phyloP scores from a whole-genome alignment of 2,329 filamentous ascomycete genomes.

The Massarina eburnea region DNA sequence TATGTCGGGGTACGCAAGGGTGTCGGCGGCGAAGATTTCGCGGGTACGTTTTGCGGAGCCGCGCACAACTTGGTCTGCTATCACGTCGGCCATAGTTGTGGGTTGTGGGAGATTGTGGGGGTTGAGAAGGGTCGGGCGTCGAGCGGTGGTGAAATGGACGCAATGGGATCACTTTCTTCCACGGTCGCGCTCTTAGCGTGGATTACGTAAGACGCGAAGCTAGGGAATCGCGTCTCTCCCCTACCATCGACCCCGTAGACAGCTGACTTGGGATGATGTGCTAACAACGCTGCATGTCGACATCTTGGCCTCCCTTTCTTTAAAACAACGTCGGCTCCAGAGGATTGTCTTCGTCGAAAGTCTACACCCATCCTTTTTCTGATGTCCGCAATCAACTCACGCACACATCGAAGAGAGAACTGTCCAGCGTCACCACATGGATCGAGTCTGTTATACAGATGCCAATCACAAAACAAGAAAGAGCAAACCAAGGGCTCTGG shows the following conservation, averaged over 20 bases:
- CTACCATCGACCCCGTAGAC: neutral
- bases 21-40: constrained; percentile 56
- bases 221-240: no score
- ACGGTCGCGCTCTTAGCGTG: neutral
- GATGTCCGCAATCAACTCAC: neutral
- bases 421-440: neutral
- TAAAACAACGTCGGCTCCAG: neutral
- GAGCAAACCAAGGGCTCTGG: no score
- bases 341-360: neutral
- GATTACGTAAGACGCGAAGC: no score
- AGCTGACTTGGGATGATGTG: constrained; percentile 4
- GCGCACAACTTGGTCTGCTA: constrained; percentile 32
- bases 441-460: neutral
- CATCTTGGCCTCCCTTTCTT: neutral
- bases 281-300: neutral
- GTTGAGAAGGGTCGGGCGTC: neutral
- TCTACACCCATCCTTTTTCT: neutral
- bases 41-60: constrained; percentile 57
- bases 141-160: neutral
- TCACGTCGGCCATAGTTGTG: constrained; percentile 8
- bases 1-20: constrained; percentile 47
- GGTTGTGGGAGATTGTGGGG: neutral
- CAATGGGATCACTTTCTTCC: constrained; percentile 1
- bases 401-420: neutral
- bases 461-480: neutral